Conservation (phyloP, 106 monocot species). For the Apostasia shenzhenica region DNA sequence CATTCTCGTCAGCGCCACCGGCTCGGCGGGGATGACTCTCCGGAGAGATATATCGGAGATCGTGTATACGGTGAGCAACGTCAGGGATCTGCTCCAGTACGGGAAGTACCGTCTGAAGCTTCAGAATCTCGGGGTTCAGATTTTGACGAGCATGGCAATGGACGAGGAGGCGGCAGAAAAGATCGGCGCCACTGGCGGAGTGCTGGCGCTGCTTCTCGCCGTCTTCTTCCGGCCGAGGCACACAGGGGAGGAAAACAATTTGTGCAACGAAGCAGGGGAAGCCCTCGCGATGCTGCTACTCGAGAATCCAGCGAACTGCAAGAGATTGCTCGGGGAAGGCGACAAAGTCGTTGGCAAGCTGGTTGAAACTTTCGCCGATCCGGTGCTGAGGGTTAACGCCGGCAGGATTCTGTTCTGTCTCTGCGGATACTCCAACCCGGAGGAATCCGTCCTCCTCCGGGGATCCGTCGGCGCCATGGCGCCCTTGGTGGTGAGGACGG, state of each 20-base stretch:
- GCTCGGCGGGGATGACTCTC: constrained; percentile 10
- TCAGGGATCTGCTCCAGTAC: constrained; percentile 11
- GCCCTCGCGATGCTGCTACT: constrained; percentile 30
- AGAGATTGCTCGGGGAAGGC: too few relatives aligned
- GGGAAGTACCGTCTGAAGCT: constrained; percentile 10
- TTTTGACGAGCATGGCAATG: constrained; percentile 15
- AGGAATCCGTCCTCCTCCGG: too few relatives aligned
- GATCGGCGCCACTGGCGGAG: constrained; percentile 11
- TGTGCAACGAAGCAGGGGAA: constrained; percentile 25
- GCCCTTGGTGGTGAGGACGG: too few relatives aligned
- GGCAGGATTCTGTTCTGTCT: too few relatives aligned
- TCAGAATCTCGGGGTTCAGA: constrained; percentile 10
- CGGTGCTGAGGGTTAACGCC: too few relatives aligned
- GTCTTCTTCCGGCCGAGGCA: constrained; percentile 3
- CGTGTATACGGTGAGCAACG: constrained; percentile 13
- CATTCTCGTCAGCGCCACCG: constrained; percentile 11
- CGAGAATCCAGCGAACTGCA: constrained; percentile 19
- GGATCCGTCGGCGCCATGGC: too few relatives aligned
- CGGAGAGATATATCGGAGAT: constrained; percentile 10
- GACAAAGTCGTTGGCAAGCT: too few relatives aligned
- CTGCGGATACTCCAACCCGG: too few relatives aligned
- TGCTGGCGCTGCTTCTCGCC: constrained; percentile 11
- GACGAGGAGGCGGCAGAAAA: constrained; percentile 9
- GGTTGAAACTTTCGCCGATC: too few relatives aligned
- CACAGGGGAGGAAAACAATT: neutral